Base-by-base conservation (phyloP, 2,329 filamentous ascomycete species). In the Penicillium sp. region DNA sequence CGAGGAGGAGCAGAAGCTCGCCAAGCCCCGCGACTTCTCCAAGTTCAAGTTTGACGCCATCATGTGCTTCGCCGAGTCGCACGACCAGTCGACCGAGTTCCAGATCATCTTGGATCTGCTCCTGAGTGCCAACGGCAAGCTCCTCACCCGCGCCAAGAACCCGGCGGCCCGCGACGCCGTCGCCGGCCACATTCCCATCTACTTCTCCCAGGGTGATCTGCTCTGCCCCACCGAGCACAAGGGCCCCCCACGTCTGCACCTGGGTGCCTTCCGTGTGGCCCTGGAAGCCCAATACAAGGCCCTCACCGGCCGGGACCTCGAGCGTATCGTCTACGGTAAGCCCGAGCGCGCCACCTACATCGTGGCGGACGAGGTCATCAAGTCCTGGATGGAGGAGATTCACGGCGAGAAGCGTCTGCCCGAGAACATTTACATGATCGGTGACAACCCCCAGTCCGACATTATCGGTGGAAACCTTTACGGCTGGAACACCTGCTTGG, bases 391-490 rank as follows among this genome's bases (percentile, higher is more conserved):
- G 84, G 84, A 85, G 59, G 75, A 81, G 59, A 80, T 89, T 55
- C 84, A 89, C 74, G 81, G 81, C 64, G 84, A 88, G 68, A 82
- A 86, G 74, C 75, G 72, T 52, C 73, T 87, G 36, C 83, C 84
- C 3, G 66, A 80, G 66, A 85, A 86, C 70, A 76, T 87, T 66
- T 88, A 88, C 76, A 88, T 88, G 84, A 74, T 88, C 48, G 84
- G 84, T 55, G 84, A 88, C 70, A 88, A 87, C 73, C 84, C 84
- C 5, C 81, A 82, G 26, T 85, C 82, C 33, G 84, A 88, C 64
- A 87, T 88, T 62, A 76, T 85, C 55, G 85, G 85, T 54, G 85
- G 85, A 51, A 89, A 89, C 76, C 84, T 84, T 77, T 88, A 89
- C 69, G 84, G 84, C 51, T 89, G 85, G 85, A 88, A 88, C 73